Percentiles rank a stretch among this genome's conserved stretches.
Conservation (phyloP, 2,329 filamentous ascomycete genomes). For the Pyrenophora seminiperda region DNA sequence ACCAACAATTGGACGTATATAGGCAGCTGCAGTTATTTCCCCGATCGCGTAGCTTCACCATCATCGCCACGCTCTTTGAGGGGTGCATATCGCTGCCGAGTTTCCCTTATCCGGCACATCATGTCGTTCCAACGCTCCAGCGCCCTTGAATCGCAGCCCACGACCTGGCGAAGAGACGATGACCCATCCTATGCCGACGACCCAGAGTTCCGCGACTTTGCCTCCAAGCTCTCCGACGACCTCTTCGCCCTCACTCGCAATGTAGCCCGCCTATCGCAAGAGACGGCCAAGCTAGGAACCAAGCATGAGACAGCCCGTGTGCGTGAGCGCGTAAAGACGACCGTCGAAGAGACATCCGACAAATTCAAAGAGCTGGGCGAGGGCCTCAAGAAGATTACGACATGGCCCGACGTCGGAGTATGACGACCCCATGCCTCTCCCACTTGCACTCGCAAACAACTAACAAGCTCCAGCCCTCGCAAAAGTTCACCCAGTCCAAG, state of each 20-base stretch:
- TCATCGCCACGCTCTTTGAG: not conserved
- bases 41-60: conserved; percentile 8
- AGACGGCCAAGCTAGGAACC: conserved; percentile 85
- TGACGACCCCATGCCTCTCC: conserved; percentile 52
- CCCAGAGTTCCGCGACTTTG: conserved; percentile 85
- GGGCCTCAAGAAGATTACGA: conserved; percentile 88
- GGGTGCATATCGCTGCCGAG: not conserved
- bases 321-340: conserved; percentile 84
- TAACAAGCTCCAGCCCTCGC: conserved; percentile 69
- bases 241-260: conserved; percentile 88
- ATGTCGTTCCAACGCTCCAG: conserved; percentile 95
- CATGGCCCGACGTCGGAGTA: conserved; percentile 73
- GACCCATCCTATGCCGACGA: conserved; percentile 84
- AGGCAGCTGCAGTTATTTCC: conserved; percentile 9
- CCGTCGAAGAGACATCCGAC: conserved; percentile 83
- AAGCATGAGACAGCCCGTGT: conserved; percentile 89
- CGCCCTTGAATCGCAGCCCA: conserved; percentile 79
- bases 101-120: conserved; percentile 8
- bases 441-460: conserved; percentile 7
- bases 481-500: conserved; percentile 96
- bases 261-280: conserved; percentile 81
- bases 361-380: conserved; percentile 92
- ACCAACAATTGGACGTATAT: conserved; percentile 21
- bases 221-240: conserved; percentile 82
- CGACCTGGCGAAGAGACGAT: conserved; percentile 68